Base-by-base conservation (phyloP, 2,329 filamentous ascomycete genomes). In the Fonsecaea pugnacius region DNA sequence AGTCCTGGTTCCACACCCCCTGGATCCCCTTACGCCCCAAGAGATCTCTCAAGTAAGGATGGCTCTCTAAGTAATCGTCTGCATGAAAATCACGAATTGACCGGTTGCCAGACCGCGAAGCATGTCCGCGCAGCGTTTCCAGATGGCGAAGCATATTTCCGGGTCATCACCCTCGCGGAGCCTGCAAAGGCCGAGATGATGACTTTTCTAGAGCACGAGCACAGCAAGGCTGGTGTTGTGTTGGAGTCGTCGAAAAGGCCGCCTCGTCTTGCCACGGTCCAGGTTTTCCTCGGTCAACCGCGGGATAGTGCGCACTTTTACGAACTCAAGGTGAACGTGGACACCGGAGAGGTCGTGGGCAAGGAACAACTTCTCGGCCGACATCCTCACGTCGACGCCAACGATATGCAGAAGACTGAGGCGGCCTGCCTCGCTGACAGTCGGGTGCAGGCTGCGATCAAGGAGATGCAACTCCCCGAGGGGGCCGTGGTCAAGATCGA, bases 141-240 rank as follows among this genome's bases (percentile, higher is more conserved):
- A 1, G 73, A 70, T 2, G 64, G 73, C 0, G 74, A 68, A 1
- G 68, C 74, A 7, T 77, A 78, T 61, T 86, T 85, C 68, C 78
- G 82, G 3, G 78, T 82, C 60, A 80, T 85, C 65, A 82, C 81
- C 0, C 76, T 86, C 9, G 72, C 72, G 14, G 83, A 86, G 65
- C 83, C 83, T 0, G 72, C 75, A 1, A 86, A 86, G 72, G 71
- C 74, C n/a, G 73, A 77, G 16, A 77, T 85, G 75, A 66, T 81
- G 4, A 62, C 60, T 0, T 85, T 78, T 60, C 74, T 86, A 0
- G 78, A 82, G 4, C 72, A 52, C 59, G 79, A 84, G 55, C 57
- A 59, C 21, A 78, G 80, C 62, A 71, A 72, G 2, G 73, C 73
- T 0, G 60, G 4, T 9, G 38, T 18, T 8, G 72, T 4, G 33